These are phyloP conservation scores for Suillus clintonianus DNA, from an alignment of 768 basidiomycete genomes.

Conservation along the genomic window DNA sequence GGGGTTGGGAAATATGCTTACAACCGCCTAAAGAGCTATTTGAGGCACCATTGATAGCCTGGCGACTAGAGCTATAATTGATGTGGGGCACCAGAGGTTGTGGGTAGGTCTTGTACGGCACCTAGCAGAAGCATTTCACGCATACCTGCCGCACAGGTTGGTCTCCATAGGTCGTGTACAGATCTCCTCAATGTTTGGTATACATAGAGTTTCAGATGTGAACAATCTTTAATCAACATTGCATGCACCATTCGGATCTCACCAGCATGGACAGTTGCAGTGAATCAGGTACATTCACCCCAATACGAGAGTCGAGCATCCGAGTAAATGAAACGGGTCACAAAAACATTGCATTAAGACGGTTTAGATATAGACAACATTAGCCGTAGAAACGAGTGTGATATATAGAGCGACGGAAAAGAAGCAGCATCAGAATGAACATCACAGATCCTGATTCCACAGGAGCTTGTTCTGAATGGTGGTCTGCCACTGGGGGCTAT, in stretches of 20 bases:
- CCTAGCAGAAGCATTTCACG: too few relatives aligned
- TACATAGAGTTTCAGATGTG: background rate
- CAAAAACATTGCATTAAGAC: background rate
- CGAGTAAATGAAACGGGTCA: background rate
- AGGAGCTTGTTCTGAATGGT: background rate
- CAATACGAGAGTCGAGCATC: background rate
- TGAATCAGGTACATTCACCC: background rate
- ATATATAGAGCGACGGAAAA: background rate
- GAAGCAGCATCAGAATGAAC: background rate
- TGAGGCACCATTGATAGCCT: background rate
- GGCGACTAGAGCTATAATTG: background rate
- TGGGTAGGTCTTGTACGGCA: too few relatives aligned
- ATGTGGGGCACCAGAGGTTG: too few relatives aligned
- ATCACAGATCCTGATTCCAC: background rate
- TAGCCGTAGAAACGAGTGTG: background rate
- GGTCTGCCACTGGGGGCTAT: background rate
- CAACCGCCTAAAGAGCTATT: background rate
- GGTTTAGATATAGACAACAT: background rate
- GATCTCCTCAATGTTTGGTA: background rate
- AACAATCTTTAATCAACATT: background rate
- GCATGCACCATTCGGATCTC: background rate
- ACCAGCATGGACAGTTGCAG: background rate
- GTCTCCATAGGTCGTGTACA: background rate
- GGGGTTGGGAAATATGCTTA: background rate
- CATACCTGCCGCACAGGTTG: background rate